A percentile compares a stretch with the other conserved stretches of the same genome.
These are phyloP conservation scores for Zygoascus meyerae DNA, from an alignment of 1,139 yeast species.

Conservation along the genomic window DNA sequence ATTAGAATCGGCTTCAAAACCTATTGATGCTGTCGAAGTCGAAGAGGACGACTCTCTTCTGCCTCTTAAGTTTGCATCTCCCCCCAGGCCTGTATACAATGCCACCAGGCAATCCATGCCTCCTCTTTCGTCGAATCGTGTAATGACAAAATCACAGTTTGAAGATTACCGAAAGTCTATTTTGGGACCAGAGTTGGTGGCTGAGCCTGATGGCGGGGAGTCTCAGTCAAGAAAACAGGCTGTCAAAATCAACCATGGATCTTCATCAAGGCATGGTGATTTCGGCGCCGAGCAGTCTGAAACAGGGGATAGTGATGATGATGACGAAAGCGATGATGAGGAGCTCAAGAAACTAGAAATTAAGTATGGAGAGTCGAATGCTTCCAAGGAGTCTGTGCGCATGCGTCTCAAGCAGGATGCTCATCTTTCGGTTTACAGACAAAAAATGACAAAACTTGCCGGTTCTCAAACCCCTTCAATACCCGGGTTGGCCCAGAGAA, in stretches of 20 bases:
- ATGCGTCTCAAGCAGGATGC: constrained; percentile 38
- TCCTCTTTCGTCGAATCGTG: constrained; percentile 17
- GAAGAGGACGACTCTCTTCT: constrained; percentile 24
- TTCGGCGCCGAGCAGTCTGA: background rate
- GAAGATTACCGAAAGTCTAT: constrained; percentile 32
- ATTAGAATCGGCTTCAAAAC: constrained; percentile 1
- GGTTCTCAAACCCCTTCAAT: constrained; percentile 22
- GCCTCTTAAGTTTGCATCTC: constrained; percentile 19
- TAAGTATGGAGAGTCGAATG: constrained; percentile 25
- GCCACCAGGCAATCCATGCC: constrained; percentile 15
- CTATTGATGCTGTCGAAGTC: constrained; percentile 2
- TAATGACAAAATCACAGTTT: constrained; percentile 35
- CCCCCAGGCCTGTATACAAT: constrained; percentile 8
- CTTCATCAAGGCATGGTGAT: background rate
- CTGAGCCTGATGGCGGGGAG: constrained; percentile 8
- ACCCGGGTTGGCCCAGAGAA: constrained; percentile 15
- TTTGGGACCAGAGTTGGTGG: constrained; percentile 12
- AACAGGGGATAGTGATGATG: constrained; percentile 12
- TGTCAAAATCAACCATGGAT: constrained; percentile 7
- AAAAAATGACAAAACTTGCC: constrained; percentile 38
- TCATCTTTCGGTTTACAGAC: constrained; percentile 38
- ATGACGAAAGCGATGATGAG: constrained; percentile 20
- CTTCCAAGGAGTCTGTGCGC: constrained; percentile 26
- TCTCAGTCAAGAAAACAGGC: constrained; percentile 1
- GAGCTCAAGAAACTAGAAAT: constrained; percentile 13